Evolutionary conservation across 371 early-diverging fungal species (phyloP), one percentile per base, ranked within the genome.

Genomic region (Hamiltosporidium tvaerminnensis): DNA sequence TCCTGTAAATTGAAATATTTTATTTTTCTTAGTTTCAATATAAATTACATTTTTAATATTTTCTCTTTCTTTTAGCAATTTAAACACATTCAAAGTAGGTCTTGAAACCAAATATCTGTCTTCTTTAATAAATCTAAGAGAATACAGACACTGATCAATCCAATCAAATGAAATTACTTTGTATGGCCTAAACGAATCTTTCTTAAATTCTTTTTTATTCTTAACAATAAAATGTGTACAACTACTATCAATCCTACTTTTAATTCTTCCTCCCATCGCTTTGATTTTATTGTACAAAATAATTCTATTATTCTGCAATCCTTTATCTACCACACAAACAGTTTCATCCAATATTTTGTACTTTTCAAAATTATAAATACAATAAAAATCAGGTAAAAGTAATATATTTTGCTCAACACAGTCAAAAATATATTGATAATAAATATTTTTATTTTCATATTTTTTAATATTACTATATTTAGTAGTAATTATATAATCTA

Each of bases 391-490:
- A 38, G 66, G 50, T 37, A 73, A 48, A 9, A 78, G 63, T 9
- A 74, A 55, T 23, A 67, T 37, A 12, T 59, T 66, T 36, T 57
- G 30, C 35, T 76, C 75, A 16, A 71, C 44, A 53, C 73, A 72
- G 52, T 76, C 76, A 66, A 78, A 72, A 16, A 78, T 59, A 67
- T 69, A 76, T 59, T 76, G 76, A 67, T 78, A 78, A 59, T 72
- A 59, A 2, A 71, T 62, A 37, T 68, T 34, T 38, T 68, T 73
- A 33, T 58, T 35, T 38, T 37, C 47, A 35, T 57, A 7, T 12
- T 64, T 59, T 54, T 58, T 16, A 53, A 54, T 44, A 44, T 44
- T 23, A 23, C 23, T 23, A 23, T 23, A 23, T 23, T 23, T 23
- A 23, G 23, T 36, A 4, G 67, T 60, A 41, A 78, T 9, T 4